Evolutionary conservation across 2,329 filamentous ascomycete genomes (phyloP), one percentile per base, ranked within the genome.

Genomic region (Ophiocordyceps robertsii): DNA sequence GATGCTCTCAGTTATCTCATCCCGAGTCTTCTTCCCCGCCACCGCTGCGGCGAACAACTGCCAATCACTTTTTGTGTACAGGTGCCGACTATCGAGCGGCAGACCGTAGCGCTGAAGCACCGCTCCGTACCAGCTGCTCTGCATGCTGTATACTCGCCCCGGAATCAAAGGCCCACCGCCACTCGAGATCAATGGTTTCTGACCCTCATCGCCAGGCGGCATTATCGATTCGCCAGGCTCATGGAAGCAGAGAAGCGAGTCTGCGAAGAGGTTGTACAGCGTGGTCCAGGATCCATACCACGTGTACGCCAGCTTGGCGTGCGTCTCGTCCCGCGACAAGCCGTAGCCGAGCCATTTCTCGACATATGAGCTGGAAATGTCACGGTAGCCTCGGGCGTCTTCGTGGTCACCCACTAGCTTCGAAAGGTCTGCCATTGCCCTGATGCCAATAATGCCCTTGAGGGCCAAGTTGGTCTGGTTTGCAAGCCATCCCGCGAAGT

Each of bases 41-140:
- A 93, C 82, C 2, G 86, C 84, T 38, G 87, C 86, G 0, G 85
- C 84, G 59, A 92, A 89, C 58, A 93, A 88, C 53, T 92, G 82
- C 87, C 87, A 94, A 62, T 94, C 87, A 29, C 82, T 87, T 64
- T 94, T 94, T 30, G 85, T 82, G 60, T 92, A 92, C 3, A 90
- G 61, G 59, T 92, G 85, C 37, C 87, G 76, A 50, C 75, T 83
- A 61, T 94, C 87, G 8, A 94, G 73, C 0, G 87, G 86, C 4
- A 94, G 65, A 1, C 87, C 87, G 59, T 90, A 93, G 53, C 75
- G 79, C 58, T 93, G 85, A 49, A 85, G 75, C 10, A 90, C 84
- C 13, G 75, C 72, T 48, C 75, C 70, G 64, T 93, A 94, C 84
- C 84, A 93, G 45, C 80, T 70, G 38, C 82, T 88, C 57, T 93